Base-by-base conservation (phyloP, 2,329 filamentous ascomycete genomes). In the Dactylonectria macrodidyma region DNA sequence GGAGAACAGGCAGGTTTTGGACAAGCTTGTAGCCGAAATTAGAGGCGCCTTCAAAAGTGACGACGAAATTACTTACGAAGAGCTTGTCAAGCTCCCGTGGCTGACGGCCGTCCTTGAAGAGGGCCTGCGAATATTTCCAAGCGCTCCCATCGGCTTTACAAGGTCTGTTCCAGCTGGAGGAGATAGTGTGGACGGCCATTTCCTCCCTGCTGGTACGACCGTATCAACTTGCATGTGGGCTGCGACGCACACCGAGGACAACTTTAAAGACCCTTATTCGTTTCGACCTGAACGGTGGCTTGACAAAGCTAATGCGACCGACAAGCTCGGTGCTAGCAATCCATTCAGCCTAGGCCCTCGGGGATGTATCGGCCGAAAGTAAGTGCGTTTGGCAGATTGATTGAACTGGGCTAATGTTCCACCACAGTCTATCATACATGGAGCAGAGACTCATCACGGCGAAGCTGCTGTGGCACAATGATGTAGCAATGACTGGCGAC, bases 361-460 rank as follows among this genome's bases (percentile, higher is more conserved):
- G 2, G 85, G 86, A 55, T 88, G 86, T 66, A 79, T 88, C 26
- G 86, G 86, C 3, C 59, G 64, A 34, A 66, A 66, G 64, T 66
- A 46, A 66, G 59, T 24, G 11, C 12, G 16, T 6, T 57, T 5
- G 2, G 5, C 1, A 41, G 4, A 5, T 7, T 30, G 9, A 1
- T 1, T 12, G 8, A 54, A 1, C 6, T 8, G 12, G 26, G n/a
- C 47, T 62, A 79, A 80, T 16, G 4, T 2, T 19, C 9, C 2
- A 10, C 16, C 3, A 2, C 65, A 87, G 86, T 62, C 77, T 88
- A 30, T 85, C 86, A 1, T 85, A 85, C 55, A 79, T 82, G 30
- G 86, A 88, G 71, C 85, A 88, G 80, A 80, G 86, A 5, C 74
- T 86, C 5, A 83, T 88, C 33, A 73, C 88, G 8, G 81, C 84